phyloP scores from a whole-genome alignment of 2,329 filamentous ascomycete species.

The Epichloe hybrida region DNA sequence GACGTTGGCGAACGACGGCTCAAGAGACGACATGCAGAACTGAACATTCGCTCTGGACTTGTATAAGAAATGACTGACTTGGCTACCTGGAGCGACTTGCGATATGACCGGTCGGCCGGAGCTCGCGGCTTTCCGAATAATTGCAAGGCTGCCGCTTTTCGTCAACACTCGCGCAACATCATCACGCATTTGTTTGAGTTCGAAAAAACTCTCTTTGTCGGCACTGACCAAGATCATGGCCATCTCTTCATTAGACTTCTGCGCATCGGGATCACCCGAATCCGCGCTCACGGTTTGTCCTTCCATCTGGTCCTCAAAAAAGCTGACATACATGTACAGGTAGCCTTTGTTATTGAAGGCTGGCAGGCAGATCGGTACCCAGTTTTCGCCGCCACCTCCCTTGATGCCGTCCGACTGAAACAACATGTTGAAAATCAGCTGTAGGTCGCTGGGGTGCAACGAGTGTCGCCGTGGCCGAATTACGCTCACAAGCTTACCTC shows the following conservation, averaged over 20 bases:
- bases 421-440: constrained; percentile 98
- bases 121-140: constrained; percentile 59
- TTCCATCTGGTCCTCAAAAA: constrained; percentile 51
- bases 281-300: constrained; percentile 27
- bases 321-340: constrained; percentile 98
- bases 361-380: constrained; percentile 90
- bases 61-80: constrained; percentile 85
- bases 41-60: constrained; percentile 92
- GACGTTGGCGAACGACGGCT: constrained; percentile 47
- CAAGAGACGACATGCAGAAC: constrained; percentile 78
- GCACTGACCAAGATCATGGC: constrained; percentile 87
- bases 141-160: constrained; percentile 59
- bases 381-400: constrained; percentile 83
- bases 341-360: constrained; percentile 96
- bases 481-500: constrained; percentile 85
- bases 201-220: constrained; percentile 92
- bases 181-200: constrained; percentile 61
- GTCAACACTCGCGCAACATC: constrained; percentile 54
- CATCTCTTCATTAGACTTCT: constrained; percentile 60
- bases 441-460: constrained; percentile 85
- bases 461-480: constrained; percentile 90
- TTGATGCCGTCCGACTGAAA: constrained; percentile 91
- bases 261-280: constrained; percentile 44
- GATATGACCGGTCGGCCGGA: constrained; percentile 57
- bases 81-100: constrained; percentile 67